Evolutionary conservation across 1,139 yeast species (phyloP).

Genomic region (Yamadazyma buinensis): DNA sequence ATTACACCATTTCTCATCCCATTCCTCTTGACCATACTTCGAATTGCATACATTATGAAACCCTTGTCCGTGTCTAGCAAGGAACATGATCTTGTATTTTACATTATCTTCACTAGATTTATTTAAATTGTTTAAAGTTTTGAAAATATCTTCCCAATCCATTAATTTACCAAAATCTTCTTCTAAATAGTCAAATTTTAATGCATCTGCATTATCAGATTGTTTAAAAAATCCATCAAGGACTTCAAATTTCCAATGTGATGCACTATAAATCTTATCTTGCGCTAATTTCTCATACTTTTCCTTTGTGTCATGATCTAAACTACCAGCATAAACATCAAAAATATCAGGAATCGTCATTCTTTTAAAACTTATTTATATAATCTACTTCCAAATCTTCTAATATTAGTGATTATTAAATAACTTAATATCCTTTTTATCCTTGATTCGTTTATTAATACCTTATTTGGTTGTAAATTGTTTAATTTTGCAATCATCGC

Average conservation of each 20-base stretch:
- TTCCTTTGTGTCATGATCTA: conserved; percentile 11
- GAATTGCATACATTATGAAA: conserved; percentile 42
- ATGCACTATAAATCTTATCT: conserved; percentile 9
- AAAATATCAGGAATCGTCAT: conserved; percentile 18
- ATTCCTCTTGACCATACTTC: conserved; percentile 38
- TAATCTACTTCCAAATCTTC: no score
- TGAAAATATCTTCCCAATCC: conserved; percentile 30
- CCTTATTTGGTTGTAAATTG: no score
- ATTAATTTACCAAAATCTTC: conserved; percentile 37
- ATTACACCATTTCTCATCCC: conserved; percentile 44
- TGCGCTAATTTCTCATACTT: conserved; percentile 15
- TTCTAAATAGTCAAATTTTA: conserved; percentile 32
- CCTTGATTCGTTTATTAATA: no score
- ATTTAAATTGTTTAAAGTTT: conserved; percentile 27
- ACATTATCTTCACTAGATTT: conserved; percentile 17
- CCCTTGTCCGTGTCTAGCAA: conserved; percentile 48
- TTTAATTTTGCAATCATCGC: no score
- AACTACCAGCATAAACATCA: conserved; percentile 15
- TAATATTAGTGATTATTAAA: no score
- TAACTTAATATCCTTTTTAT: no score
- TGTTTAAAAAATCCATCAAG: conserved; percentile 41
- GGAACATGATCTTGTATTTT: conserved; percentile 35
- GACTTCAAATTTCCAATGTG: conserved; percentile 34
- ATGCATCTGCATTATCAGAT: conserved; percentile 36
- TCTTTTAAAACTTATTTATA: no score